Conservation (phyloP, 2,329 filamentous ascomycete genomes). For the Aspergillus ochraceoroseus region DNA sequence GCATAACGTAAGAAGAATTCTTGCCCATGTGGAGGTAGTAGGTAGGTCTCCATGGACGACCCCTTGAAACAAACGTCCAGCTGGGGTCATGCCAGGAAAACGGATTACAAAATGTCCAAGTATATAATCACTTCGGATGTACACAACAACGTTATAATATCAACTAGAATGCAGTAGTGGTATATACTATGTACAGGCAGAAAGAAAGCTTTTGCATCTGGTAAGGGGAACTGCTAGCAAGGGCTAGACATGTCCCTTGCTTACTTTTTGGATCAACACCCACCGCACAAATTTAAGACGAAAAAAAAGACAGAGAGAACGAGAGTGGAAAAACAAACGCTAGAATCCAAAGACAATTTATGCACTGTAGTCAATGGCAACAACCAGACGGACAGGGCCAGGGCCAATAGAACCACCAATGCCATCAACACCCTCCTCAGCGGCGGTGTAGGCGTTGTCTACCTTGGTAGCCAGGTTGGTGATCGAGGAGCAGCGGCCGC, state of each 20-base stretch:
- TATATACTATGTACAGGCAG: conserved; percentile 7
- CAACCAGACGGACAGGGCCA: conserved; percentile 32
- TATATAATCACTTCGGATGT: too few species aligned
- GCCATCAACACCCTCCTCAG: conserved; percentile 26
- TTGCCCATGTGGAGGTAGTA: too few species aligned
- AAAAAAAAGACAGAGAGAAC: conserved; percentile 11
- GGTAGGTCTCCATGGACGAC: too few species aligned
- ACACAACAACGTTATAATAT: conserved; percentile 1
- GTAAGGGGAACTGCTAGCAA: conserved; percentile 2
- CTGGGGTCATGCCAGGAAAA: background rate
- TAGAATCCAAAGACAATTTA: conserved; percentile 10
- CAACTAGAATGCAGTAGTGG: conserved; percentile 1
- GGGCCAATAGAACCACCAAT: conserved; percentile 28
- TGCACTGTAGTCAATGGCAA: conserved; percentile 30
- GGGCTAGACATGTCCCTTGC: too few species aligned
- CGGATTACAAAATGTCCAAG: background rate
- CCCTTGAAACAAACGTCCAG: too few species aligned
- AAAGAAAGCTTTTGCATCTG: conserved; percentile 3
- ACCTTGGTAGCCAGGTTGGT: conserved; percentile 20
- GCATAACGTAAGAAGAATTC: too few species aligned
- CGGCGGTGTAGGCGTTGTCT: conserved; percentile 33
- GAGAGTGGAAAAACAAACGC: conserved; percentile 9
- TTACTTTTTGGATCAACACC: too few species aligned
- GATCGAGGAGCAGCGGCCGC: conserved; percentile 32
- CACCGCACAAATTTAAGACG: too few species aligned